Evolutionary conservation across 192 early-diverging fungal genomes (phyloP).

Genomic region (Entomortierella lignicola): DNA sequence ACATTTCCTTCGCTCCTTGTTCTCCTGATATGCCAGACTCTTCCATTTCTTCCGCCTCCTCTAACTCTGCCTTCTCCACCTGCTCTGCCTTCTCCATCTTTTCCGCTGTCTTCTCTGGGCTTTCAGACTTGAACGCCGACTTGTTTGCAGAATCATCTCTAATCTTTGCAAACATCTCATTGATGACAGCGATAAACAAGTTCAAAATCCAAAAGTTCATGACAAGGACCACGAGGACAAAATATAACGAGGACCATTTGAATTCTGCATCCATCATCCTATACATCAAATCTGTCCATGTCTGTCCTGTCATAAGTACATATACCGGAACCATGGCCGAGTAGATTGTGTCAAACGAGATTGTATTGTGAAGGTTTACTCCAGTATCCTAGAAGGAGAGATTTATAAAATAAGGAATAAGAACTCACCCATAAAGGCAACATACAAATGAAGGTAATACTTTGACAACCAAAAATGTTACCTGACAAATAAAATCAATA

Average conservation of each 20-base stretch:
- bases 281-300: constrained; percentile 73
- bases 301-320: constrained; percentile 68
- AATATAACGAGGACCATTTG: constrained; percentile 61
- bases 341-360: constrained; percentile 68
- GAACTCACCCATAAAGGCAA: no score
- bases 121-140: constrained; percentile 67
- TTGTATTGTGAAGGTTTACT: constrained; percentile 40
- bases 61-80: no score
- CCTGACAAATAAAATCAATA: constrained; percentile 56
- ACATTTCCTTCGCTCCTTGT: no score
- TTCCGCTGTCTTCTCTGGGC: constrained; percentile 33
- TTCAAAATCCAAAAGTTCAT: constrained; percentile 75
- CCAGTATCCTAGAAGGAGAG: constrained; percentile 24
- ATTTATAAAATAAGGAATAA: no score
- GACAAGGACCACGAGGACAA: constrained; percentile 66
- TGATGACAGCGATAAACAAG: constrained; percentile 74
- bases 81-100: no score
- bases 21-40: no score
- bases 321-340: constrained; percentile 65
- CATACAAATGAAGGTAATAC: no score
- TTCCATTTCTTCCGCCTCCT: no score
- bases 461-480: no score
- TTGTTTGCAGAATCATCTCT: constrained; percentile 66
- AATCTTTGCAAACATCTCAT: constrained; percentile 74
- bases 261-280: constrained; percentile 69